phyloP scores from a whole-genome alignment of 1,284 basidiomycete species.

The Microbotryum intermedium region DNA sequence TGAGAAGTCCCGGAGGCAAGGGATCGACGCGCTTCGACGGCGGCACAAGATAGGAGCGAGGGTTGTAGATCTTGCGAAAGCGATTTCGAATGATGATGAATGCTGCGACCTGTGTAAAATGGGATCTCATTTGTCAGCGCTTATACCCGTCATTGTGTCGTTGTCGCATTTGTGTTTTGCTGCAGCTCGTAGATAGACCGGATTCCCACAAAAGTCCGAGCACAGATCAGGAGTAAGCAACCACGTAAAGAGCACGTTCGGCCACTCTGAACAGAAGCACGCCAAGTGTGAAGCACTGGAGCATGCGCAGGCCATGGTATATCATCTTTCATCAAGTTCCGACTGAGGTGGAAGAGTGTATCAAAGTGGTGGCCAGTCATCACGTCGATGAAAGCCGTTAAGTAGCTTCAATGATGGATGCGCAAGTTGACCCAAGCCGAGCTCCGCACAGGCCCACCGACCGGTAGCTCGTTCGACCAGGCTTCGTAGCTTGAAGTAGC shows the following conservation, averaged over 20 bases:
- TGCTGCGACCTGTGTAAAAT: constrained; percentile 35
- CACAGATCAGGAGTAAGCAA: no score
- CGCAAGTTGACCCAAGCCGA: neutral
- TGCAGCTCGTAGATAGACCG: neutral
- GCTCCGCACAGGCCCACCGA: neutral
- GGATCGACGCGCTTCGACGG: constrained; percentile 36
- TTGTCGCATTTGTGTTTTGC: no score
- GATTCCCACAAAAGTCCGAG: neutral
- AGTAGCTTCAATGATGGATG: constrained; percentile 18
- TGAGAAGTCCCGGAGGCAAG: constrained; percentile 38
- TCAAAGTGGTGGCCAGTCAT: no score
- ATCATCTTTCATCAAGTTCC: no score
- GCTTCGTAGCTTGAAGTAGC: neutral
- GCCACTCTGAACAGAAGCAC: neutral
- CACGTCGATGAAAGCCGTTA: no score
- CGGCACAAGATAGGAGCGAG: constrained; percentile 37
- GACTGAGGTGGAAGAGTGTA: no score
- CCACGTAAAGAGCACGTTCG: neutral
- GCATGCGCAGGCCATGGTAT: constrained; percentile 12
- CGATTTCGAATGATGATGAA: constrained; percentile 40
- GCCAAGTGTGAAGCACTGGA: neutral
- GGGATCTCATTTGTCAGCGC: neutral
- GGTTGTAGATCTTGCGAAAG: constrained; percentile 41
- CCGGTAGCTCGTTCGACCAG: neutral
- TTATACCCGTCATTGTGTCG: neutral